phyloP scores from a whole-genome alignment of 805 yeast species.

The Kodamaea nitidulidarum region DNA sequence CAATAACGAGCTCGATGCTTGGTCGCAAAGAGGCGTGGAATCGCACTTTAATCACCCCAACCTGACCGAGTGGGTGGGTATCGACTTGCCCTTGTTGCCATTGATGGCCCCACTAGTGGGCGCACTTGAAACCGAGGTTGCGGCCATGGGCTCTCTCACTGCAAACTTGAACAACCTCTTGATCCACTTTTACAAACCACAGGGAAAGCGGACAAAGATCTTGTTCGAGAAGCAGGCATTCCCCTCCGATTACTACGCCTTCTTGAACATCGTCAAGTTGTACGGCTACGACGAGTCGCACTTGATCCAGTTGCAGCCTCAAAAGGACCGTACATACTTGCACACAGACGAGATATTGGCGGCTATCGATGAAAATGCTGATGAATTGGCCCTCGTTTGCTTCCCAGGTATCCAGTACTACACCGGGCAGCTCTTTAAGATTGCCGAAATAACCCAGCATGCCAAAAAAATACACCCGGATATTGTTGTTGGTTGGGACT shows the following conservation, averaged over 20 bases:
- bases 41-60: conserved; percentile 75
- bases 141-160: conserved; percentile 83
- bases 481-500: conserved; percentile 83
- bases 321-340: conserved; percentile 52
- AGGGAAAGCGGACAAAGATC: conserved; percentile 56
- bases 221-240: conserved; percentile 84
- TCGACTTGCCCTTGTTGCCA: conserved; percentile 73
- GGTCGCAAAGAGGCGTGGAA: conserved; percentile 80
- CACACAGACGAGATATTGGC: conserved; percentile 60
- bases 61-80: conserved; percentile 74
- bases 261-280: conserved; percentile 64
- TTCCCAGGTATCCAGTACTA: conserved; percentile 90
- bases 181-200: conserved; percentile 70
- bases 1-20: conserved; percentile 67
- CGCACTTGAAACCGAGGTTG: conserved; percentile 71
- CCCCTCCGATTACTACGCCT: conserved; percentile 89
- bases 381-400: conserved; percentile 67
- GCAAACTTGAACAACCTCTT: conserved; percentile 73
- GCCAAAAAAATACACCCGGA: conserved; percentile 45
- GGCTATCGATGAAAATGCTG: conserved; percentile 51
- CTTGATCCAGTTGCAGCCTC: conserved; percentile 61
- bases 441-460: conserved; percentile 59
- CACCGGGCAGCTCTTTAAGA: conserved; percentile 84
- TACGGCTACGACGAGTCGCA: conserved; percentile 50
- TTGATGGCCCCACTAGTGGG: conserved; percentile 74